Conservation (phyloP, 768 basidiomycete species). For the Clitopilus hobsonii region DNA sequence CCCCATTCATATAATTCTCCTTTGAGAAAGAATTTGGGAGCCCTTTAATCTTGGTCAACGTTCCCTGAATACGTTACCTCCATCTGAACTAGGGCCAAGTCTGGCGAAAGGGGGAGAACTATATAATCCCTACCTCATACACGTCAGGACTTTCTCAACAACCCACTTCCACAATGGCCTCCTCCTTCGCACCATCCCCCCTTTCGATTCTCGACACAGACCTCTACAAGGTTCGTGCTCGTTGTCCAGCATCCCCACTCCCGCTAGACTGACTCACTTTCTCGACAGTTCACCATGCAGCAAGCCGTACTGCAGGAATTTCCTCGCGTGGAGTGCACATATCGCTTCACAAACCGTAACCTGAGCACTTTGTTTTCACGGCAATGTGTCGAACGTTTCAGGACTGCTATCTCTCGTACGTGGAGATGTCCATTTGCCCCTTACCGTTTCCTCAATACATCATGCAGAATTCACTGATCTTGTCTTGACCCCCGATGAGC, state of each 20-base stretch:
- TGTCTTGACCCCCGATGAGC: conserved; percentile 55
- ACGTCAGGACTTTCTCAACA: conserved; percentile 38
- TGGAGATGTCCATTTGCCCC: not conserved
- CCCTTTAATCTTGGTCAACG: not conserved
- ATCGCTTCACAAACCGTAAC: conserved; percentile 80
- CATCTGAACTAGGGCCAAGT: not conserved
- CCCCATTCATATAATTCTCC: not conserved
- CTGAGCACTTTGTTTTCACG: conserved; percentile 59
- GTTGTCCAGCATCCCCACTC: not conserved
- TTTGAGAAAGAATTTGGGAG: not conserved
- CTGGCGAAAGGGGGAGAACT: not conserved
- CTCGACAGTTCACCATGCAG: conserved; percentile 85
- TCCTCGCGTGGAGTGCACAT: conserved; percentile 62
- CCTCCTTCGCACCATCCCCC: not conserved
- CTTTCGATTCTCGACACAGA: conserved; percentile 86
- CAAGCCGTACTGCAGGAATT: conserved; percentile 81
- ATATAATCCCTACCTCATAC: conserved; percentile 9
- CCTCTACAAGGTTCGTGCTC: conserved; percentile 69
- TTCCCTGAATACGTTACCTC: not conserved
- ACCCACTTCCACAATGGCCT: conserved; percentile 19
- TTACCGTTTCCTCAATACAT: conserved; percentile 2
- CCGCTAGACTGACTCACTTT: conserved; percentile 6
- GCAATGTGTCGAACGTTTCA: conserved; percentile 57
- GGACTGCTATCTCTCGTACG: conserved; percentile 52
- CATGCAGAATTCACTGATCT: conserved; percentile 65